Evolutionary conservation across 2,329 filamentous ascomycete genomes (phyloP).

Genomic region (Paradendryphiella salina): DNA sequence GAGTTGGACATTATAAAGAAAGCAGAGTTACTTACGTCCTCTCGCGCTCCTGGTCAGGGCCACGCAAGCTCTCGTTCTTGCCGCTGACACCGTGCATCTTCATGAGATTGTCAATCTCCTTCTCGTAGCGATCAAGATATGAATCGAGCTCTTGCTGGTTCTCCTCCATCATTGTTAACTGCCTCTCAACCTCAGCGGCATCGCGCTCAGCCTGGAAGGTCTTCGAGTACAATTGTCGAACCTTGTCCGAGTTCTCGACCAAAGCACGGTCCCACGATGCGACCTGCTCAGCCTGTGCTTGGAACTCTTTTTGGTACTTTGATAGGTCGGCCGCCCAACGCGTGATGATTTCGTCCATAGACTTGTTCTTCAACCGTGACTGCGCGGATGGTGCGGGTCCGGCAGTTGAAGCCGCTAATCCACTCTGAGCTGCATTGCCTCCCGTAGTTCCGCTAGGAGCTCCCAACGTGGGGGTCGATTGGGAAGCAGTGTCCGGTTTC

Average conservation of each 20-base stretch:
- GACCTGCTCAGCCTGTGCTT: constrained; percentile 83
- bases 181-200: constrained; percentile 89
- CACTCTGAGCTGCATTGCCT: constrained; percentile 36
- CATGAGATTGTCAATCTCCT: constrained; percentile 87
- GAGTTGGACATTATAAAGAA: background rate
- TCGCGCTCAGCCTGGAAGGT: constrained; percentile 94
- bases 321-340: constrained; percentile 93
- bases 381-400: constrained; percentile 78
- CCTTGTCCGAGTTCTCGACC: constrained; percentile 92
- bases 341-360: constrained; percentile 98
- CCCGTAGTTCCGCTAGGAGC: constrained; percentile 20
- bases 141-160: constrained; percentile 88
- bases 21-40: constrained; percentile 65
- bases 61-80: constrained; percentile 72
- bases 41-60: constrained; percentile 94
- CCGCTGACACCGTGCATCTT: constrained; percentile 73
- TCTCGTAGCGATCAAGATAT: constrained; percentile 89
- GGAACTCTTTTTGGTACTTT: constrained; percentile 97
- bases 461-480: constrained; percentile 21
- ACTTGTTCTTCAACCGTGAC: constrained; percentile 94
- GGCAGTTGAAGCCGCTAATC: constrained; percentile 71
- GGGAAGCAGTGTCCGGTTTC: constrained; percentile 33
- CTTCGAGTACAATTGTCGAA: constrained; percentile 86
- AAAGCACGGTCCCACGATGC: constrained; percentile 89
- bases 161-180: constrained; percentile 84